phyloP scores from a whole-genome alignment of 2,329 filamentous ascomycete species.

The Colletotrichum cordylinicola region DNA sequence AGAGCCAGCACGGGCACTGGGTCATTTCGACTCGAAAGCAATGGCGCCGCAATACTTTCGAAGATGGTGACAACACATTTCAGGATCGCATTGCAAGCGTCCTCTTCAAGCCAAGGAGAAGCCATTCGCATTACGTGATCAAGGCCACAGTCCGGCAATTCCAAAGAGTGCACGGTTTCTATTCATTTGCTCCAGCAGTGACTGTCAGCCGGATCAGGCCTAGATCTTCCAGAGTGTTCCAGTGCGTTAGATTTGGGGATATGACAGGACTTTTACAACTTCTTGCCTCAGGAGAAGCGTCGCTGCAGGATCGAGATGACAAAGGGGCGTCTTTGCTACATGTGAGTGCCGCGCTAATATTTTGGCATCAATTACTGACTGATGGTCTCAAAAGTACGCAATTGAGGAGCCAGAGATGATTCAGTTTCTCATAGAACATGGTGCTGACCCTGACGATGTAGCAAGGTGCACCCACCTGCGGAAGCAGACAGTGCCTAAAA shows the following conservation, averaged over 20 bases:
- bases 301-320: neutral
- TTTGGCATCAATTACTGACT: neutral
- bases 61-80: neutral
- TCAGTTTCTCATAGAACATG: neutral
- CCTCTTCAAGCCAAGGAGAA: neutral
- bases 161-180: neutral
- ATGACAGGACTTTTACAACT: neutral
- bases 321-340: neutral
- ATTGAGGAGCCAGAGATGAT: neutral
- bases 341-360: neutral
- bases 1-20: neutral
- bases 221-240: neutral
- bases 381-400: neutral
- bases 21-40: neutral
- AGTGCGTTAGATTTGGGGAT: neutral
- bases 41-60: neutral
- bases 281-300: neutral
- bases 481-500: fast-evolving
- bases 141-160: neutral
- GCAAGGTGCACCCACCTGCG: neutral
- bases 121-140: neutral
- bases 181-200: neutral
- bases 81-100: neutral
- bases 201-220: neutral
- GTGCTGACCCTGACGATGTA: neutral